Evolutionary conservation across 2,329 filamentous ascomycete genomes (phyloP).

Genomic region (Ilyonectria robusta): DNA sequence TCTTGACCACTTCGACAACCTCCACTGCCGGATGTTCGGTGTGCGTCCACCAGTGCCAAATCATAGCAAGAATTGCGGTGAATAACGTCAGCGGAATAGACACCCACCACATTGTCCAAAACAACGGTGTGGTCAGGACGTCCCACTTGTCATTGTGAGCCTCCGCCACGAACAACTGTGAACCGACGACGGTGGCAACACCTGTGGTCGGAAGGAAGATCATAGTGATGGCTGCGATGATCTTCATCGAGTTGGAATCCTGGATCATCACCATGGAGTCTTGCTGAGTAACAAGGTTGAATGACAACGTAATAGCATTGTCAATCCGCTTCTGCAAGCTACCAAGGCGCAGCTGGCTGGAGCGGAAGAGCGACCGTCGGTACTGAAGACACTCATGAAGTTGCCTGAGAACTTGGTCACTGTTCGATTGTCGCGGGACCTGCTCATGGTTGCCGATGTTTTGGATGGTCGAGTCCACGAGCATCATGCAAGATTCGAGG

Average conservation of each 20-base stretch:
- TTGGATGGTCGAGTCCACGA: conserved; percentile 39
- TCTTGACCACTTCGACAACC: conserved; percentile 40
- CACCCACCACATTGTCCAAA: conserved; percentile 51
- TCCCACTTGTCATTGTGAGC: conserved; percentile 41
- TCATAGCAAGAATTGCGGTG: conserved; percentile 41
- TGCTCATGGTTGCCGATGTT: conserved; percentile 32
- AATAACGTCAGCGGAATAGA: conserved; percentile 48
- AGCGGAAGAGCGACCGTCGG: conserved; percentile 52
- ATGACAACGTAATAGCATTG: conserved; percentile 53
- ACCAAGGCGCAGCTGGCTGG: conserved; percentile 52
- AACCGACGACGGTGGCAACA: conserved; percentile 52
- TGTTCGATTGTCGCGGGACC: not conserved
- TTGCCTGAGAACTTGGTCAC: conserved; percentile 41
- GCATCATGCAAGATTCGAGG: conserved; percentile 47
- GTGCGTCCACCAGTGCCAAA: conserved; percentile 50
- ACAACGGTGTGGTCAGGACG: conserved; percentile 44
- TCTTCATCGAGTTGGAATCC: conserved; percentile 55
- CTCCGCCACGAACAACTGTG: conserved; percentile 46
- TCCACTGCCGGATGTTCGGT: conserved; percentile 39
- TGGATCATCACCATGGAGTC: conserved; percentile 53
- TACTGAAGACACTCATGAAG: conserved; percentile 50
- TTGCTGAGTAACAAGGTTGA: conserved; percentile 55
- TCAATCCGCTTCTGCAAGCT: conserved; percentile 54
- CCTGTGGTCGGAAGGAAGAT: conserved; percentile 55
- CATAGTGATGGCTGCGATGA: conserved; percentile 55